A percentile compares a stretch with the other conserved stretches of the same genome.
These are phyloP conservation scores for Triticum monococcum DNA, from an alignment of 176 grass and related monocot species.

Conservation along the genomic window DNA sequence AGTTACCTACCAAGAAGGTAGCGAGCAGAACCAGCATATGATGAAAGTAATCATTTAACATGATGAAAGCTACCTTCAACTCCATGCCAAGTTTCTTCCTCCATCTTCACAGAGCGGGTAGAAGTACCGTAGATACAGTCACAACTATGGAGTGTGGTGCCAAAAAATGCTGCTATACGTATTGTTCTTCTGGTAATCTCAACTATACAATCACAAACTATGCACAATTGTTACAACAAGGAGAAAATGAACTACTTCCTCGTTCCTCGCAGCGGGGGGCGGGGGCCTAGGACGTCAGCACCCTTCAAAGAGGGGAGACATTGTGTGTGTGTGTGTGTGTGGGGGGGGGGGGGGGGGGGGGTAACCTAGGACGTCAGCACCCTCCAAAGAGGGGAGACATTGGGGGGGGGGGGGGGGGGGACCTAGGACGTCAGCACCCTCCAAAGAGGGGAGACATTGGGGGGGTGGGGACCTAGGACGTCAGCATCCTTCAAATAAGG, in stretches of 20 bases:
- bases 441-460: no score
- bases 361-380: no score
- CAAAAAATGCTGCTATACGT: not conserved
- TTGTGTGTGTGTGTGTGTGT: no score
- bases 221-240: not conserved
- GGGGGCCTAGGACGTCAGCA: no score
- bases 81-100: not conserved
- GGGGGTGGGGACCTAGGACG: not conserved
- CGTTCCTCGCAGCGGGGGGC: no score
- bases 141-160: not conserved
- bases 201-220: not conserved
- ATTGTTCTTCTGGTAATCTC: not conserved
- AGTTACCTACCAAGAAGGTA: no score
- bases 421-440: no score
- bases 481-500: not conserved
- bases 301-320: no score
- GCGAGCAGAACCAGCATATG: not conserved
- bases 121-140: not conserved
- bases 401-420: no score
- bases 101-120: not conserved
- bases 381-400: no score
- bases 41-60: not conserved
- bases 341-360: no score
- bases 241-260: not conserved
- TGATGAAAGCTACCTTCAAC: not conserved